These are phyloP conservation scores for Vigna unguiculata DNA, from an alignment of 306 rosid genomes.

Conservation along the genomic window DNA sequence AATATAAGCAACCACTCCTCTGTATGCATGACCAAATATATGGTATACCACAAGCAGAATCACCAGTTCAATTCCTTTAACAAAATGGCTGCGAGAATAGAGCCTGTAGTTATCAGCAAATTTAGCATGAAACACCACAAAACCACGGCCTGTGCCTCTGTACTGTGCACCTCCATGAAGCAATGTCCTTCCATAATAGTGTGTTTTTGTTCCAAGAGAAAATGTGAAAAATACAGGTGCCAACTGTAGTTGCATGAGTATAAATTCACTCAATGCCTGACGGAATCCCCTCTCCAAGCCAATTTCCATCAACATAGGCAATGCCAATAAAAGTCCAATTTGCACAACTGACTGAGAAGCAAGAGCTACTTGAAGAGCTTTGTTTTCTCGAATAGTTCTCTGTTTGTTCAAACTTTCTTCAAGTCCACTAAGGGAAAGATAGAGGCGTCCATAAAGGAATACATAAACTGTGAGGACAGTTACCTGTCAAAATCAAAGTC, in stretches of 20 bases:
- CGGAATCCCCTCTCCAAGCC: slow-evolving; percentile 97
- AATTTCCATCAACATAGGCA: slow-evolving; percentile 98
- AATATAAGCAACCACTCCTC: slow-evolving; percentile 65
- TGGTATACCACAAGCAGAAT: slow-evolving; percentile 88
- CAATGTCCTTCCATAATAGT: slow-evolving; percentile 93
- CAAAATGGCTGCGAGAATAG: slow-evolving; percentile 97
- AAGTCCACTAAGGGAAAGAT: slow-evolving; percentile 91
- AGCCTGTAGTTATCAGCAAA: slow-evolving; percentile 93
- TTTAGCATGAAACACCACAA: slow-evolving; percentile 95
- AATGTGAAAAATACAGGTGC: slow-evolving; percentile 95
- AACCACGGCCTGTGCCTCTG: slow-evolving; percentile 94
- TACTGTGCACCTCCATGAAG: slow-evolving; percentile 99
- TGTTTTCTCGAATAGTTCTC: slow-evolving; percentile 69
- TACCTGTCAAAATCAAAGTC: slow-evolving; percentile 63
- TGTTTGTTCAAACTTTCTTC: slow-evolving; percentile 65
- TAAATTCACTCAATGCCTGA: slow-evolving; percentile 77
- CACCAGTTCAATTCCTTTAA: slow-evolving; percentile 93
- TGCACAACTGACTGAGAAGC: slow-evolving; percentile 96
- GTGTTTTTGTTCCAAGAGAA: slow-evolving; percentile 96
- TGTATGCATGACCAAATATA: slow-evolving; percentile 80
- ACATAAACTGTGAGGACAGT: slow-evolving; percentile 88
- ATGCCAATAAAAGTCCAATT: slow-evolving; percentile 88
- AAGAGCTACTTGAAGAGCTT: slow-evolving; percentile 93
- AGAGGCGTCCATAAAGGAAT: slow-evolving; percentile 94
- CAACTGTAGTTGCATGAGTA: slow-evolving; percentile 90